A percentile compares a stretch with the other conserved stretches of the same genome.
These are phyloP conservation scores for Candida fluviatilis DNA, from an alignment of 805 yeast species.

Conservation along the genomic window DNA sequence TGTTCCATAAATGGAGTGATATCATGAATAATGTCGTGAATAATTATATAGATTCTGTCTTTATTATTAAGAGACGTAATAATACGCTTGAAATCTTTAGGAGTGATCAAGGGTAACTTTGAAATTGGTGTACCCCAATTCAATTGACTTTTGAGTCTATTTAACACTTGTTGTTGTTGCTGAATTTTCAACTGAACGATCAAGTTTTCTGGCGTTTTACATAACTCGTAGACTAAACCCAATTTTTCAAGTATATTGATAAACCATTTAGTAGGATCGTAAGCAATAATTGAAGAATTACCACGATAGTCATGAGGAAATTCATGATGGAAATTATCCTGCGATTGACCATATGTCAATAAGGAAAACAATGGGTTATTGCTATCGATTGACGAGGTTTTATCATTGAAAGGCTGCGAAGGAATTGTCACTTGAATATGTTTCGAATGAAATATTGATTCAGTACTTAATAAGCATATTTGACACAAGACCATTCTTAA, in stretches of 20 bases:
- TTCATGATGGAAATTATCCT: conserved; percentile 92
- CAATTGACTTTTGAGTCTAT: conserved; percentile 68
- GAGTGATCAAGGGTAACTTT: conserved; percentile 64
- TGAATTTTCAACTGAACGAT: conserved; percentile 52
- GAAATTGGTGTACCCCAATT: conserved; percentile 96
- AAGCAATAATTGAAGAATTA: conserved; percentile 65
- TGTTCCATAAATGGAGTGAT: conserved; percentile 85
- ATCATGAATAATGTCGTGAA: conserved; percentile 90
- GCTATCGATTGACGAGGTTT: conserved; percentile 71
- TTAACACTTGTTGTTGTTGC: conserved; percentile 79
- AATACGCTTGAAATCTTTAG: conserved; percentile 41
- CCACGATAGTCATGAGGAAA: conserved; percentile 88
- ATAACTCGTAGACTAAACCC: conserved; percentile 57
- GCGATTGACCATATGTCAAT: conserved; percentile 85
- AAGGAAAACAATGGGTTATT: conserved; percentile 50
- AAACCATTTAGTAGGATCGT: conserved; percentile 85
- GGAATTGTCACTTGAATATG: conserved; percentile 67
- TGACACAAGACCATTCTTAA: conserved; percentile 69
- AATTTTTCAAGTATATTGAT: conserved; percentile 48
- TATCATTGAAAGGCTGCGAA: conserved; percentile 43
- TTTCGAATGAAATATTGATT: conserved; percentile 72
- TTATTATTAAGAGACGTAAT: conserved; percentile 32
- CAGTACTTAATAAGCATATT: conserved; percentile 72
- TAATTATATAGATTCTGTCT: conserved; percentile 66
- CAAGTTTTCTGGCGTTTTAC: conserved; percentile 63